Percentiles rank a stretch among this genome's conserved stretches.
Evolutionary conservation across 2,329 filamentous ascomycete species (phyloP).

Genomic region (Fusarium secorum): DNA sequence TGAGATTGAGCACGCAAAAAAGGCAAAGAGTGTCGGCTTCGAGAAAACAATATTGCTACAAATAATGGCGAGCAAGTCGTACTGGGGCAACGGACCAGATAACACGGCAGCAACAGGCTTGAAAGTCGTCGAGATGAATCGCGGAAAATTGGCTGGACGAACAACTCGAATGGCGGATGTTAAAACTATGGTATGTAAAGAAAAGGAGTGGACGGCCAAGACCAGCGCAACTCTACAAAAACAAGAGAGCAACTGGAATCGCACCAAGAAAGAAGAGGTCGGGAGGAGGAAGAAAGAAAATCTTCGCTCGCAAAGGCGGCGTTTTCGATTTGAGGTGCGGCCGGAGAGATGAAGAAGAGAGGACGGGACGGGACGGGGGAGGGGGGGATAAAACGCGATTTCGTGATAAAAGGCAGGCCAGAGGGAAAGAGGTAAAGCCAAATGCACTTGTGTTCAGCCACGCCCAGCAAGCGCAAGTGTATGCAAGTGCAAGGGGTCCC

Average conservation of each 20-base stretch:
- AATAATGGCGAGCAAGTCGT: slow-evolving; percentile 5
- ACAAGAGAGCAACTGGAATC: slow-evolving; percentile 63
- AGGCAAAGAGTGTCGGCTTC: slow-evolving; percentile 10
- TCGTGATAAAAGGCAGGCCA: slow-evolving; percentile 38
- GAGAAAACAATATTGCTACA: slow-evolving; percentile 10
- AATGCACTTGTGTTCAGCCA: slow-evolving; percentile 43
- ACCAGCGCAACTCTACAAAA: slow-evolving; percentile 61
- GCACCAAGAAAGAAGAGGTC: slow-evolving; percentile 53
- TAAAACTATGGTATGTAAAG: slow-evolving; percentile 41
- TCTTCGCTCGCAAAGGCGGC: slow-evolving; percentile 42
- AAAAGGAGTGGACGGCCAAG: slow-evolving; percentile 67
- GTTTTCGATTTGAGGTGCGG: slow-evolving; percentile 32
- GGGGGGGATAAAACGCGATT: slow-evolving; percentile 38
- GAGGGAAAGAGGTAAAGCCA: slow-evolving; percentile 36
- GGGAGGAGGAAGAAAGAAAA: slow-evolving; percentile 39
- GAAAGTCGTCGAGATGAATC: slow-evolving; percentile 33
- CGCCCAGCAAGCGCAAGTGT: slow-evolving; percentile 28
- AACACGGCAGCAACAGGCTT: slow-evolving; percentile 28
- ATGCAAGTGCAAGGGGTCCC: slow-evolving; percentile 36
- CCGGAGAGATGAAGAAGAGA: slow-evolving; percentile 39
- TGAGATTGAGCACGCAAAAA: slow-evolving; percentile 13
- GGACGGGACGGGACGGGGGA: slow-evolving; percentile 38
- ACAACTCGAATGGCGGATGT: slow-evolving; percentile 30
- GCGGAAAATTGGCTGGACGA: slow-evolving; percentile 38
- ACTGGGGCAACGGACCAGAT: slow-evolving; percentile 36